phyloP scores from a whole-genome alignment of 805 yeast species.

The Cyberlindnera mississippiensis region DNA sequence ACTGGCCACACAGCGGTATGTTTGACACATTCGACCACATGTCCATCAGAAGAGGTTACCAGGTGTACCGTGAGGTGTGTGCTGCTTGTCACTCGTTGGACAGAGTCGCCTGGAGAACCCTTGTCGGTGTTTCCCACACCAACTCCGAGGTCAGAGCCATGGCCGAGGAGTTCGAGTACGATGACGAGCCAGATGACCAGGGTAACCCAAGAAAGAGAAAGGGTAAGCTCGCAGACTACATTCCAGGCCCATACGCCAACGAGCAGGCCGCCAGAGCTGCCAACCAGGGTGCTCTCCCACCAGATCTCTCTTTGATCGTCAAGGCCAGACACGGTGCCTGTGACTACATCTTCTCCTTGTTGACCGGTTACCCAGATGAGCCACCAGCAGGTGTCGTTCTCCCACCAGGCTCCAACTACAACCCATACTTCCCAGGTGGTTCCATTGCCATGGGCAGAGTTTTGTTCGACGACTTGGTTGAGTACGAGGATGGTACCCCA shows the following conservation, averaged over 20 bases:
- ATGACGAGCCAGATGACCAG: slow-evolving; percentile 97
- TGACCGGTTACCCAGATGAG: slow-evolving; percentile 98
- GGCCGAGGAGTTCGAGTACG: slow-evolving; percentile 96
- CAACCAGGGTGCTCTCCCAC: slow-evolving; percentile 98
- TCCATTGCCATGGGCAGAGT: slow-evolving; percentile 99
- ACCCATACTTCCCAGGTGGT: slow-evolving; percentile 99
- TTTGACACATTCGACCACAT: slow-evolving; percentile 89
- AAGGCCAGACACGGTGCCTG: slow-evolving; percentile 99
- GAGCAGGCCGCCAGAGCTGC: slow-evolving; percentile 99
- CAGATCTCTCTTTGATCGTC: slow-evolving; percentile 93
- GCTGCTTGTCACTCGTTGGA: slow-evolving; percentile 98
- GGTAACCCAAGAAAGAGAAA: slow-evolving; percentile 98
- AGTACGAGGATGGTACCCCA: slow-evolving; percentile 98
- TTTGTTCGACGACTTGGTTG: slow-evolving; percentile 93
- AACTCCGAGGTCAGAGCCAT: slow-evolving; percentile 84
- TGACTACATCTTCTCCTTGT: slow-evolving; percentile 90
- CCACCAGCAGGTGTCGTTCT: slow-evolving; percentile 95
- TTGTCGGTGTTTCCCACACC: slow-evolving; percentile 95
- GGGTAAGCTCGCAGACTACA: slow-evolving; percentile 93
- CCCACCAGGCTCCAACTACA: slow-evolving; percentile 94
- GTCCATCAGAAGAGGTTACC: slow-evolving; percentile 97
- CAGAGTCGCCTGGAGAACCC: slow-evolving; percentile 96
- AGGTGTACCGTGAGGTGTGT: slow-evolving; percentile 97
- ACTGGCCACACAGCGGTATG: slow-evolving; percentile 94
- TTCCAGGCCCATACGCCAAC: slow-evolving; percentile 94